These are phyloP conservation scores for Neocucurbitaria cava DNA, from an alignment of 2,329 filamentous ascomycete genomes.

Conservation along the genomic window DNA sequence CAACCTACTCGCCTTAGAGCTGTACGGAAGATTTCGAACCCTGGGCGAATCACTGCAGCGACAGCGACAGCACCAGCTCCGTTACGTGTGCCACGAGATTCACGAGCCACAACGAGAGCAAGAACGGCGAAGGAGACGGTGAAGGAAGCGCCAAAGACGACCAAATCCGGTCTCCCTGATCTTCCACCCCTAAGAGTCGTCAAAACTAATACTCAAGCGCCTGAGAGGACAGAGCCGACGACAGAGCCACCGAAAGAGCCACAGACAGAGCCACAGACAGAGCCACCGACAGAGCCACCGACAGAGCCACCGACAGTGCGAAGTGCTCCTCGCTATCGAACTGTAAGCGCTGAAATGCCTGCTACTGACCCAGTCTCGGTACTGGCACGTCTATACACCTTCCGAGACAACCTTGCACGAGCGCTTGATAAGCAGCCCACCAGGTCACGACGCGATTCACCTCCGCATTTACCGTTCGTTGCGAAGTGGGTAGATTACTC, in stretches of 20 bases:
- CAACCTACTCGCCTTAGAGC: constrained; percentile 45
- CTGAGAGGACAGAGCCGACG: constrained; percentile 26
- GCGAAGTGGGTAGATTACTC: constrained; percentile 89
- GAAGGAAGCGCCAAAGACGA: constrained; percentile 27
- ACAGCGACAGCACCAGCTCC: constrained; percentile 39
- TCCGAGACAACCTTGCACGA: constrained; percentile 55
- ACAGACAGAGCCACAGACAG: constrained; percentile 22
- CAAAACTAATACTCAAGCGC: constrained; percentile 25
- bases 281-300: constrained; percentile 21
- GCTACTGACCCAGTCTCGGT: constrained; percentile 55
- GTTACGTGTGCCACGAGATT: constrained; percentile 37
- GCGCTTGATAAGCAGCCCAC: constrained; percentile 51
- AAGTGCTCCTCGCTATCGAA: constrained; percentile 30
- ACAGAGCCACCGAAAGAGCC: constrained; percentile 25
- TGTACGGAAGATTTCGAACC: constrained; percentile 46
- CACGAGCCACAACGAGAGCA: constrained; percentile 34
- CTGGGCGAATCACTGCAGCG: constrained; percentile 38
- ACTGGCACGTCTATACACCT: constrained; percentile 51
- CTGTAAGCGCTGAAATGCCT: constrained; percentile 39
- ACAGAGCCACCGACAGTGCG: constrained; percentile 25
- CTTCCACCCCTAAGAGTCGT: constrained; percentile 31
- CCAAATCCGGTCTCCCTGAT: constrained; percentile 32
- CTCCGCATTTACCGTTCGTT: constrained; percentile 62
- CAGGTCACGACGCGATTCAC: constrained; percentile 56
- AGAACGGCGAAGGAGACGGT: constrained; percentile 32